Evolutionary conservation across 164 flowering plant genomes (phyloP).

Genomic region (Pachysandra terminalis): DNA sequence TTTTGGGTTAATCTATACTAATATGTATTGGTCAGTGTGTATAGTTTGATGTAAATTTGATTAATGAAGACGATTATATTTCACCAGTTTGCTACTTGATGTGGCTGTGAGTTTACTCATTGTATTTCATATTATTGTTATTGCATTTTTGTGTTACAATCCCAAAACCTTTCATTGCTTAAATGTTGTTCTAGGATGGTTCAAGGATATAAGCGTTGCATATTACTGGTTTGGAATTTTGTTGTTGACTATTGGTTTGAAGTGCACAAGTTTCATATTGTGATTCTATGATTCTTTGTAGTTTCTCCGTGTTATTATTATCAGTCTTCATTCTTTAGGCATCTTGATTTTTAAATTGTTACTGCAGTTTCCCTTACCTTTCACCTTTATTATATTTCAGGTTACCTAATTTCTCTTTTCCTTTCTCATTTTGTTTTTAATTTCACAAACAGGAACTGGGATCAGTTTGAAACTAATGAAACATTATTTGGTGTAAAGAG

Average conservation of each 20-base stretch:
- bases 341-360: background rate
- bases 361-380: background rate
- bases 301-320: background rate
- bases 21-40: too few relatives aligned
- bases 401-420: background rate
- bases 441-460: conserved; percentile 64
- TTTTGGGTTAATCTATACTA: too few relatives aligned
- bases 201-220: background rate
- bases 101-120: too few relatives aligned
- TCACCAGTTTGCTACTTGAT: too few relatives aligned
- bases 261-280: background rate
- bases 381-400: background rate
- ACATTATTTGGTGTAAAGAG: conserved; percentile 92
- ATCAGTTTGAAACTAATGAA: conserved; percentile 90
- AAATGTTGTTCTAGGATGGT: background rate
- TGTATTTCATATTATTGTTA: too few relatives aligned
- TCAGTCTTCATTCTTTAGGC: background rate
- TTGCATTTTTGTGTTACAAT: background rate
- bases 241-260: background rate
- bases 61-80: too few relatives aligned
- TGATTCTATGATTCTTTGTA: background rate
- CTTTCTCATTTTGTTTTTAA: background rate
- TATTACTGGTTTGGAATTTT: background rate
- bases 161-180: background rate
- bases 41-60: too few relatives aligned